phyloP scores from a whole-genome alignment of 768 basidiomycete species.

The Rhodotorula graminis region DNA sequence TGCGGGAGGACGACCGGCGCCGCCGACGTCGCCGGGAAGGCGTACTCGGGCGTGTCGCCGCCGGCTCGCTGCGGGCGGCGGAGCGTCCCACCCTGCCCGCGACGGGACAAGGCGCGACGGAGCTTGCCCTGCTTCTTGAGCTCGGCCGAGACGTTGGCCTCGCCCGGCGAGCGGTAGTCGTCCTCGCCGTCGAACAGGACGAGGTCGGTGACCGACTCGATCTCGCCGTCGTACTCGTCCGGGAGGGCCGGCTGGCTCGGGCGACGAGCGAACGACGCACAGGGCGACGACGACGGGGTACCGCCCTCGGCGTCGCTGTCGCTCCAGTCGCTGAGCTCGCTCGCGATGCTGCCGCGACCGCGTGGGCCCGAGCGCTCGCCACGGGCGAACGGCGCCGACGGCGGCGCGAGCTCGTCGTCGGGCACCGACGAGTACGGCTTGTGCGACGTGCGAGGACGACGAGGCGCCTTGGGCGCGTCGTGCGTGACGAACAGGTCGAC shows the following conservation, averaged over 20 bases:
- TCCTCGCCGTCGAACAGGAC: constrained; percentile 76
- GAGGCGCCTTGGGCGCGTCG: constrained; percentile 13
- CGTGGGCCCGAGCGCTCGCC: neutral
- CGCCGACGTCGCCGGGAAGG: neutral
- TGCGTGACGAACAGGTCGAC: constrained; percentile 71
- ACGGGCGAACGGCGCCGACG: constrained; percentile 22
- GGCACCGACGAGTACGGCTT: neutral
- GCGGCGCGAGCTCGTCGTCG: constrained; percentile 28
- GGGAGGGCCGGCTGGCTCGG: neutral
- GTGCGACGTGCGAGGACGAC: neutral
- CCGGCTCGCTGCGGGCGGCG: neutral
- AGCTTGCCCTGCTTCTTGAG: constrained; percentile 62
- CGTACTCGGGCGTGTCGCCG: no score
- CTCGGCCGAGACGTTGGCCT: constrained; percentile 54
- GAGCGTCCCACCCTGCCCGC: constrained; percentile 17
- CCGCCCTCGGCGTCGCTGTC: constrained; percentile 21
- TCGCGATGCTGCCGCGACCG: constrained; percentile 20
- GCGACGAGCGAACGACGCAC: neutral
- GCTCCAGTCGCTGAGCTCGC: constrained; percentile 30
- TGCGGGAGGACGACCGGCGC: neutral
- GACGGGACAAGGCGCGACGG: constrained; percentile 54
- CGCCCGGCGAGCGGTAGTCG: constrained; percentile 56
- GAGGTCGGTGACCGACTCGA: constrained; percentile 56
- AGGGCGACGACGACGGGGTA: neutral
- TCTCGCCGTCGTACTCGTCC: constrained; percentile 1